These are phyloP conservation scores for Pseudocercospora cruenta DNA, from an alignment of 2,329 filamentous ascomycete genomes.

Conservation along the genomic window DNA sequence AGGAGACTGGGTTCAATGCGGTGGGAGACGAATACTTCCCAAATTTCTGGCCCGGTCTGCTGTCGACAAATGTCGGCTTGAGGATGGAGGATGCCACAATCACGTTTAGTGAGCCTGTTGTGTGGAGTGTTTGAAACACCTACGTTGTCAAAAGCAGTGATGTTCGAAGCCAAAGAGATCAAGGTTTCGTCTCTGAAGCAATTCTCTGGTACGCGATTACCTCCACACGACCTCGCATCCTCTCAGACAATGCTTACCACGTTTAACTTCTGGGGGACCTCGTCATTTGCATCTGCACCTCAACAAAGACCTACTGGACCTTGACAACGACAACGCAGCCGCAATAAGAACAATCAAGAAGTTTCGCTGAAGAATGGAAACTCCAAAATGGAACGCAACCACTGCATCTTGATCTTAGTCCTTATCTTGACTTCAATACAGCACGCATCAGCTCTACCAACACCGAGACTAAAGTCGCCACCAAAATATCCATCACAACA, in stretches of 20 bases:
- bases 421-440: background rate
- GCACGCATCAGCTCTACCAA: background rate
- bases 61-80: conserved; percentile 12
- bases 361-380: background rate
- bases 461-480: background rate
- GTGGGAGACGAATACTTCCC: conserved; percentile 20
- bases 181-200: background rate
- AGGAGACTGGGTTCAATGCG: conserved; percentile 19
- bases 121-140: background rate
- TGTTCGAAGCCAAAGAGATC: background rate
- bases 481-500: background rate
- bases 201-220: background rate
- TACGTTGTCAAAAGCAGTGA: background rate
- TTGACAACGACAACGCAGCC: background rate
- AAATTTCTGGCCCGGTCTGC: conserved; percentile 23
- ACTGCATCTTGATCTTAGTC: background rate
- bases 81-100: conserved; percentile 19
- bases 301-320: background rate
- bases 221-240: background rate
- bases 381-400: background rate
- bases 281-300: too few relatives aligned
- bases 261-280: background rate
- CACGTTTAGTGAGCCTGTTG: conserved; percentile 13
- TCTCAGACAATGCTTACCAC: background rate
- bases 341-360: background rate